phyloP scores from a whole-genome alignment of 805 yeast genomes.

The Myxozyma nipponensis region DNA sequence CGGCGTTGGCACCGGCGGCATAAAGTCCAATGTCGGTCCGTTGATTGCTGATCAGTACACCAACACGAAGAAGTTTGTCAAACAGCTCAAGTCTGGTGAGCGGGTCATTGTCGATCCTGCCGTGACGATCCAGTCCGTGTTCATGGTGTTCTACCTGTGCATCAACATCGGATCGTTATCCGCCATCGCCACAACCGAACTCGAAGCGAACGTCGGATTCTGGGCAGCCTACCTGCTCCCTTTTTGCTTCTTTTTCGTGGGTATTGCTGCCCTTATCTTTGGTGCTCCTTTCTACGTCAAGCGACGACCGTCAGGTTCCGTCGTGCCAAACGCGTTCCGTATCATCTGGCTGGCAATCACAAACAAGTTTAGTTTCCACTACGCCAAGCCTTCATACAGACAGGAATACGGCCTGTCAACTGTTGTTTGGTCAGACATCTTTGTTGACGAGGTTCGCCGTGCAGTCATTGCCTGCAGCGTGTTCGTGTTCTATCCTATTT shows the following conservation, averaged over 20 bases:
- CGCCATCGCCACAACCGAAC: constrained; percentile 70
- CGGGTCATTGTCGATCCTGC: constrained; percentile 67
- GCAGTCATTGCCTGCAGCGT: constrained; percentile 70
- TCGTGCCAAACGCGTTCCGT: constrained; percentile 52
- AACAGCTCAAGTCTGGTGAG: constrained; percentile 57
- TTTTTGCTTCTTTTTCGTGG: constrained; percentile 55
- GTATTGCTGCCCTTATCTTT: constrained; percentile 47
- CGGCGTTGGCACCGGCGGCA: constrained; percentile 78
- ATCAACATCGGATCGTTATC: constrained; percentile 73
- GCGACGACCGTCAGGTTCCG: constrained; percentile 59
- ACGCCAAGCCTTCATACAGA: constrained; percentile 56
- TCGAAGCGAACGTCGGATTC: constrained; percentile 59
- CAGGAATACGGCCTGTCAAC: constrained; percentile 42
- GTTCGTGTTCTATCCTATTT: constrained; percentile 64
- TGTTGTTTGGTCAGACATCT: constrained; percentile 58
- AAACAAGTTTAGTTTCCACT: constrained; percentile 49
- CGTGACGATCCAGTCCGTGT: constrained; percentile 66
- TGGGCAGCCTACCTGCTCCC: constrained; percentile 71
- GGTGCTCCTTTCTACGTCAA: constrained; percentile 57
- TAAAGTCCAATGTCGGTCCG: constrained; percentile 71
- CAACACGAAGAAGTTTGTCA: constrained; percentile 55
- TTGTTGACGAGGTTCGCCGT: constrained; percentile 68
- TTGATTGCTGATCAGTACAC: constrained; percentile 73
- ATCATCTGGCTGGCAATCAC: constrained; percentile 44
- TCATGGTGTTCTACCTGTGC: constrained; percentile 71